These are phyloP conservation scores for Ephemerocybe angulata DNA, from an alignment of 768 basidiomycete genomes.

Conservation along the genomic window DNA sequence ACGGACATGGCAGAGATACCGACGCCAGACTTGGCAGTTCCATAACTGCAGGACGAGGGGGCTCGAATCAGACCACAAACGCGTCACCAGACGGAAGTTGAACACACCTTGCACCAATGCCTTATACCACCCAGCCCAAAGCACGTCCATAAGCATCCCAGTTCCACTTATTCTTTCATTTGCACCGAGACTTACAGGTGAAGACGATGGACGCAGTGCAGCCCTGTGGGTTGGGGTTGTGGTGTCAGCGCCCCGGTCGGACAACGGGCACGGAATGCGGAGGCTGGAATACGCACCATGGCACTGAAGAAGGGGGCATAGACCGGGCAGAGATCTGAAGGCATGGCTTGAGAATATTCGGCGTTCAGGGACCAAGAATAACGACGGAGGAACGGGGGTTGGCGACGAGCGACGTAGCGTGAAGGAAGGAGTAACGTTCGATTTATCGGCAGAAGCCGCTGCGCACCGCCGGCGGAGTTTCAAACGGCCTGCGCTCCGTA, in stretches of 20 bases:
- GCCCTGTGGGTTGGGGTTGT: slow-evolving; percentile 50
- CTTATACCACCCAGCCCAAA: slow-evolving; percentile 42
- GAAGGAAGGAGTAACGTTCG: slow-evolving; percentile 2
- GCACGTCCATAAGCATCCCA: neutral
- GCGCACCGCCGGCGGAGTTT: neutral
- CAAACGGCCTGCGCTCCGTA: neutral
- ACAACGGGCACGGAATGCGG: neutral
- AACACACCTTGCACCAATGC: slow-evolving; percentile 78
- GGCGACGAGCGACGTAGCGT: slow-evolving; percentile 12
- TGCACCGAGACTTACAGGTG: slow-evolving; percentile 65
- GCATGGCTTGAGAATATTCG: slow-evolving; percentile 39
- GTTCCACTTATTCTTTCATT: neutral
- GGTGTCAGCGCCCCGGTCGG: slow-evolving; percentile 13
- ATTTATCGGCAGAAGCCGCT: slow-evolving; percentile 1
- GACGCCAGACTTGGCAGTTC: slow-evolving; percentile 98
- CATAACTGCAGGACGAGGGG: slow-evolving; percentile 62
- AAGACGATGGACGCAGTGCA: slow-evolving; percentile 97
- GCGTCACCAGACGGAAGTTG: slow-evolving; percentile 8
- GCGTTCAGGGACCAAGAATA: neutral
- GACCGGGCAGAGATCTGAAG: slow-evolving; percentile 79
- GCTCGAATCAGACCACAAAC: slow-evolving; percentile 12
- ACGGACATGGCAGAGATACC: slow-evolving; percentile 98
- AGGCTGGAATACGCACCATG: slow-evolving; percentile 69
- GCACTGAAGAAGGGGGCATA: slow-evolving; percentile 98
- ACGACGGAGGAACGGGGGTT: neutral